phyloP scores from a whole-genome alignment of 106 monocot genomes.

The Alisma plantagoaquatica region DNA sequence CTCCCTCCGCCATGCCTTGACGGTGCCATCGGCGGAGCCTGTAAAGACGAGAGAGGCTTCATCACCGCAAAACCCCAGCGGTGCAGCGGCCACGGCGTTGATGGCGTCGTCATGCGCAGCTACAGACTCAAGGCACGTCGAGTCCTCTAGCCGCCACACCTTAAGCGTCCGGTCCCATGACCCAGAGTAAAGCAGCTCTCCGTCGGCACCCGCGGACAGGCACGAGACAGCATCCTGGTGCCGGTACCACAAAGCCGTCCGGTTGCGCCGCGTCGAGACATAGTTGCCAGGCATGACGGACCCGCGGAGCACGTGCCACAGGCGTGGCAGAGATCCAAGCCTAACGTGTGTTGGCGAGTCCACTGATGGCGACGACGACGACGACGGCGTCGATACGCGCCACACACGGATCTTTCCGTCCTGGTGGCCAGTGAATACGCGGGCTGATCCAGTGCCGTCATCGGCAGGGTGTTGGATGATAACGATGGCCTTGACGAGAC shows the following conservation, averaged over 20 bases:
- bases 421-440: conserved; percentile 61
- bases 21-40: conserved; percentile 29
- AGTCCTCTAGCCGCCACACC: conserved; percentile 35
- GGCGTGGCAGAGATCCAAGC: conserved; percentile 20
- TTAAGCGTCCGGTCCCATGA: conserved; percentile 49
- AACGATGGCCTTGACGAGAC: conserved; percentile 59
- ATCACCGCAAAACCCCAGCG: too few relatives aligned
- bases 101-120: conserved; percentile 27
- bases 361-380: conserved; percentile 13
- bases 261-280: conserved; percentile 13
- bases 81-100: conserved; percentile 11
- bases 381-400: conserved; percentile 8
- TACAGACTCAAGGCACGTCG: conserved; percentile 34
- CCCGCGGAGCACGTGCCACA: conserved; percentile 38
- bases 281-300: conserved; percentile 50
- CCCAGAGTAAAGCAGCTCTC: conserved; percentile 33
- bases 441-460: too few relatives aligned
- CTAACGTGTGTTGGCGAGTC: too few relatives aligned
- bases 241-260: conserved; percentile 14
- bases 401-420: conserved; percentile 56
- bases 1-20: conserved; percentile 30
- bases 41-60: conserved; percentile 21
- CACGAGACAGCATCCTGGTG: conserved; percentile 42
- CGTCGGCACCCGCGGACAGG: conserved; percentile 23
- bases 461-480: conserved; percentile 8